phyloP scores from a whole-genome alignment of 2,329 filamentous ascomycete species.

The Venturia nashicola region DNA sequence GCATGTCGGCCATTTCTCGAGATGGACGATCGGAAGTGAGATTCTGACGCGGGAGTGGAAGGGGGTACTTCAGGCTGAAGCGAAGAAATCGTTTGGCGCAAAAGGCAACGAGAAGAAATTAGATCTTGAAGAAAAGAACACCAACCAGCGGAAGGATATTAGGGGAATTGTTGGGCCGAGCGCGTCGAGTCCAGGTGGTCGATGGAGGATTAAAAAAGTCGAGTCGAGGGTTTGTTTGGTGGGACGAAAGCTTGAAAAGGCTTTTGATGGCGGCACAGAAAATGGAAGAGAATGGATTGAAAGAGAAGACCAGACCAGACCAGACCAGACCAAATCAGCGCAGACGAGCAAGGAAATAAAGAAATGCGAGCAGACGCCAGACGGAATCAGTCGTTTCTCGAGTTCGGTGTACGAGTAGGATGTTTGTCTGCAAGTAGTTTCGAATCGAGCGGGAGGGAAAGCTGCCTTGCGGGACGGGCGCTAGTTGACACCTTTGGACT shows the following conservation, averaged over 20 bases:
- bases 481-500: not conserved
- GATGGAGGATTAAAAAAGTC: conserved; percentile 4
- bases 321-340: not conserved
- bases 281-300: conserved; percentile 5
- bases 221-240: not conserved
- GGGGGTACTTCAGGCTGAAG: conserved; percentile 19
- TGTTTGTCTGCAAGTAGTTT: not conserved
- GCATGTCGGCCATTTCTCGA: not conserved
- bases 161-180: not conserved
- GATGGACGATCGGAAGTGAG: conserved; percentile 49
- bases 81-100: not conserved
- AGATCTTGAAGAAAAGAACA: not conserved
- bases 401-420: not conserved
- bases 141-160: not conserved
- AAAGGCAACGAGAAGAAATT: conserved; percentile 5
- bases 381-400: not conserved
- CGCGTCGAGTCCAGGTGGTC: not conserved
- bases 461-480: not conserved
- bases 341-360: not conserved
- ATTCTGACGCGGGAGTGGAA: conserved; percentile 43
- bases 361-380: not conserved
- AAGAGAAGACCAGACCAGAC: conserved; percentile 4
- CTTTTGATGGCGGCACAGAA: conserved; percentile 4
- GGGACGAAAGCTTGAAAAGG: not conserved
- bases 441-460: not conserved